Evolutionary conservation across 345 rosid species (phyloP).

Genomic region (Isatis tinctoria): DNA sequence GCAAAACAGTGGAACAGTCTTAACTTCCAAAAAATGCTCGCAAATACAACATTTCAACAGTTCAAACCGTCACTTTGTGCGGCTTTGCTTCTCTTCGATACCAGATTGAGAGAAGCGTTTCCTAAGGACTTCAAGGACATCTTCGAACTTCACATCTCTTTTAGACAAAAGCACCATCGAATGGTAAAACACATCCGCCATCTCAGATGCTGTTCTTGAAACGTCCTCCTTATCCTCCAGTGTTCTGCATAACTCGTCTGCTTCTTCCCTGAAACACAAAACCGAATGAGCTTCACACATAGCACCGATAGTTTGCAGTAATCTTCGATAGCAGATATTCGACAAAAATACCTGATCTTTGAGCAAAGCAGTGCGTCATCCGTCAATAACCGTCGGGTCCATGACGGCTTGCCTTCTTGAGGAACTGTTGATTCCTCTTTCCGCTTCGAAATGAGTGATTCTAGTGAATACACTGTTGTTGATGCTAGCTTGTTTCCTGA

Average conservation of each 20-base stretch:
- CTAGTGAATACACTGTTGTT: constrained; percentile 61
- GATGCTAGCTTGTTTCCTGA: constrained; percentile 48
- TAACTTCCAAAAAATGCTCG: neutral
- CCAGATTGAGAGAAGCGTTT: constrained; percentile 64
- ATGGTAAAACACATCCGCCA: constrained; percentile 79
- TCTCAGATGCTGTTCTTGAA: constrained; percentile 60
- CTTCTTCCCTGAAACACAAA: constrained; percentile 60
- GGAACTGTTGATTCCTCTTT: constrained; percentile 52
- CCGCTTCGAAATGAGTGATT: constrained; percentile 64
- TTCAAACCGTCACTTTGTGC: constrained; percentile 11
- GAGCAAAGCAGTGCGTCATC: constrained; percentile 56
- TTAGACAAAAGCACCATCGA: constrained; percentile 65
- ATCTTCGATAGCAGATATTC: neutral
- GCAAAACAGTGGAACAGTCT: neutral
- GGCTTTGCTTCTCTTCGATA: constrained; percentile 66
- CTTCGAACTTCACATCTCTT: constrained; percentile 52
- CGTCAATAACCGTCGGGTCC: constrained; percentile 59
- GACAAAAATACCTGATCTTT: constrained; percentile 55
- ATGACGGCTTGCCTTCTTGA: constrained; percentile 66
- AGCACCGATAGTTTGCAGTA: neutral
- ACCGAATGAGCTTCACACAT: neutral
- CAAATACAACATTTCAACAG: neutral
- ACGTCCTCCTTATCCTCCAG: constrained; percentile 67
- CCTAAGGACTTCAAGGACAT: constrained; percentile 55
- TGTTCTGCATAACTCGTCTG: constrained; percentile 73